A percentile compares a stretch with the other conserved stretches of the same genome.
Conservation (phyloP, 2,329 filamentous ascomycete genomes). For the Pseudogymnoascus sp. region DNA sequence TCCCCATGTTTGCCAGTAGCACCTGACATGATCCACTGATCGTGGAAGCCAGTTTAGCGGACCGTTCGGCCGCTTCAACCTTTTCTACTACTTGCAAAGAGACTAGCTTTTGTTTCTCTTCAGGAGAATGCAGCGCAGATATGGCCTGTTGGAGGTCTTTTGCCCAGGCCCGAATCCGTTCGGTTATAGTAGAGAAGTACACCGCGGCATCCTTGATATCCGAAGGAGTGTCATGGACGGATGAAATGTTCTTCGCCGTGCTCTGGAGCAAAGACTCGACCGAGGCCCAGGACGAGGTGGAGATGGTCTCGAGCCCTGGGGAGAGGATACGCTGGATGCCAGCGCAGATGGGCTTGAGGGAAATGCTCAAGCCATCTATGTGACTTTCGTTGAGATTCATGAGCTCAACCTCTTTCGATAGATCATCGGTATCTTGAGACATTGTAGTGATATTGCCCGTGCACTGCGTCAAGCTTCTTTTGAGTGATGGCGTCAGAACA, state of each 20-base stretch:
- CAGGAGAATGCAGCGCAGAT: not conserved
- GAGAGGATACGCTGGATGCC: not conserved
- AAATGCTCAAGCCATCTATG: constrained; percentile 5
- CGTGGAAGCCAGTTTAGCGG: not conserved
- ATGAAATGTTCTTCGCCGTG: constrained; percentile 1
- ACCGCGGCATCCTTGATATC: not conserved
- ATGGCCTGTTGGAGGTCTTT: constrained; percentile 1
- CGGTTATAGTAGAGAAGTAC: not conserved
- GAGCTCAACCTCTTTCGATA: not conserved
- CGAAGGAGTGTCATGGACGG: not conserved
- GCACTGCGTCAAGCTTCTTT: not conserved
- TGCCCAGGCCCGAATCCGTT: not conserved
- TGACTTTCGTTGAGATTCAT: constrained; percentile 1
- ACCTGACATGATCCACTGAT: not conserved
- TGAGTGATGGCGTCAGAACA: not conserved
- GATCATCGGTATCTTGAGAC: constrained; percentile 7
- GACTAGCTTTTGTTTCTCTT: not conserved
- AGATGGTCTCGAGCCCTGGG: not conserved
- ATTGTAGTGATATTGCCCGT: not conserved
- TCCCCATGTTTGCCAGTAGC: not conserved
- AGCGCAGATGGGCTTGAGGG: not conserved
- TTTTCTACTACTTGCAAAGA: not conserved
- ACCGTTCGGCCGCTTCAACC: not conserved
- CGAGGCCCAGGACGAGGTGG: not conserved
- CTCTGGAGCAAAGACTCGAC: not conserved